Percentiles rank a stretch among this genome's conserved stretches.
Conservation (phyloP, 257 asterid genomes). For the Solanum arcanum region DNA sequence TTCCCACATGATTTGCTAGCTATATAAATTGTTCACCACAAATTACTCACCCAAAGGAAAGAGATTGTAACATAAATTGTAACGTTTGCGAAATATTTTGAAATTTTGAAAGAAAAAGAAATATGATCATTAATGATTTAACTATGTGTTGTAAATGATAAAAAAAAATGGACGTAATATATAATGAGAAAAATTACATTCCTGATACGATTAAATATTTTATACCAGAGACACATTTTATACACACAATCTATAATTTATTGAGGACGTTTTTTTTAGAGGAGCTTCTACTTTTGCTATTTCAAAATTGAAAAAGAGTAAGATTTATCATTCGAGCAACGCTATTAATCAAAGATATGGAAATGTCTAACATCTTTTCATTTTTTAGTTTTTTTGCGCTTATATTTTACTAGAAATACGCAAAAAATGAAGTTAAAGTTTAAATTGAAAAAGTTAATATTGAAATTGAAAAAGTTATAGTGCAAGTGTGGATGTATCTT, state of each 20-base stretch:
- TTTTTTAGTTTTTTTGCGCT: neutral
- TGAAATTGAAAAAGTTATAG: neutral
- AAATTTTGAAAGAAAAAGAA: neutral
- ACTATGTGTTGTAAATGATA: neutral
- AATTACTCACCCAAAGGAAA: too few species aligned
- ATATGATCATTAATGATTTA: neutral
- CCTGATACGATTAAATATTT: neutral
- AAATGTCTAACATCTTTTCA: neutral
- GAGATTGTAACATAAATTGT: too few species aligned
- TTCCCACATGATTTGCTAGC: too few species aligned
- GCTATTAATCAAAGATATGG: neutral
- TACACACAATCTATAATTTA: neutral
- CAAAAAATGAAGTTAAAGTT: neutral
- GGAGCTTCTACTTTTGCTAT: too few species aligned
- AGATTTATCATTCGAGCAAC: neutral
- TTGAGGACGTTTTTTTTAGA: too few species aligned
- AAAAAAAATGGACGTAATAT: neutral
- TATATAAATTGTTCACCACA: too few species aligned
- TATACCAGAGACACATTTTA: neutral
- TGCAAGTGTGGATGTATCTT: neutral
- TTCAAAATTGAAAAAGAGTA: too few species aligned
- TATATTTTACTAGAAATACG: neutral
- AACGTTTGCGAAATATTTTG: too few species aligned
- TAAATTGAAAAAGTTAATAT: neutral
- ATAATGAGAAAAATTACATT: neutral